phyloP scores from a whole-genome alignment of 169 alveolate species.

The Babesia gibsoni region DNA sequence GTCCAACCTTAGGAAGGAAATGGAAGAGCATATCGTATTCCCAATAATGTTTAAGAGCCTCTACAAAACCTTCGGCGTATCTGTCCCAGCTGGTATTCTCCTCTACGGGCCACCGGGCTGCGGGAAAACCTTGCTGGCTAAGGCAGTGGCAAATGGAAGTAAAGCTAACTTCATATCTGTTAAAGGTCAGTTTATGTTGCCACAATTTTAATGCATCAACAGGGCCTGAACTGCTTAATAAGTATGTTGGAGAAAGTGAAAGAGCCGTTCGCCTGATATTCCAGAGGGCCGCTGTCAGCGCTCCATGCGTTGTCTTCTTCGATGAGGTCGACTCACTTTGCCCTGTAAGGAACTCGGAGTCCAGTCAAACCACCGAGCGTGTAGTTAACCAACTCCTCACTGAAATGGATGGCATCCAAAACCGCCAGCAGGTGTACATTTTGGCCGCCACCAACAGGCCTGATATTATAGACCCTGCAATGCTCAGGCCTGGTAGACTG shows the following conservation, averaged over 20 bases:
- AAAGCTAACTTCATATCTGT: conserved; percentile 95
- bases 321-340: conserved; percentile 98
- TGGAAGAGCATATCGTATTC: conserved; percentile 87
- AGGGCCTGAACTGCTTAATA: conserved; percentile 94
- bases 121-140: conserved; percentile 96
- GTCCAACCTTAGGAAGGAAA: conserved; percentile 84
- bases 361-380: conserved; percentile 90
- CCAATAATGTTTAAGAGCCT: conserved; percentile 89
- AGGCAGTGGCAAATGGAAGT: conserved; percentile 95
- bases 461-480: conserved; percentile 98
- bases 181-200: conserved; percentile 68
- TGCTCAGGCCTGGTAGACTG: conserved; percentile 96
- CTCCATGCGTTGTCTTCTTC: conserved; percentile 97
- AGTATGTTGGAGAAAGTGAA: conserved; percentile 99
- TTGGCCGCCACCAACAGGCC: conserved; percentile 99
- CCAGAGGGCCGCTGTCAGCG: conserved; percentile 95
- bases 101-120: conserved; percentile 99
- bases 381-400: conserved; percentile 97
- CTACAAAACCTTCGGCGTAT: conserved; percentile 87
- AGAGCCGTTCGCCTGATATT: conserved; percentile 96
- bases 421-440: conserved; percentile 89
- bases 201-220: conserved; percentile 7
- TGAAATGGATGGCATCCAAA: conserved; percentile 97
- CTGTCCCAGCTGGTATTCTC: conserved; percentile 95
- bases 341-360: conserved; percentile 90